phyloP scores from a whole-genome alignment of 148 eudicot species.

The Vaccinium vitisidaea region DNA sequence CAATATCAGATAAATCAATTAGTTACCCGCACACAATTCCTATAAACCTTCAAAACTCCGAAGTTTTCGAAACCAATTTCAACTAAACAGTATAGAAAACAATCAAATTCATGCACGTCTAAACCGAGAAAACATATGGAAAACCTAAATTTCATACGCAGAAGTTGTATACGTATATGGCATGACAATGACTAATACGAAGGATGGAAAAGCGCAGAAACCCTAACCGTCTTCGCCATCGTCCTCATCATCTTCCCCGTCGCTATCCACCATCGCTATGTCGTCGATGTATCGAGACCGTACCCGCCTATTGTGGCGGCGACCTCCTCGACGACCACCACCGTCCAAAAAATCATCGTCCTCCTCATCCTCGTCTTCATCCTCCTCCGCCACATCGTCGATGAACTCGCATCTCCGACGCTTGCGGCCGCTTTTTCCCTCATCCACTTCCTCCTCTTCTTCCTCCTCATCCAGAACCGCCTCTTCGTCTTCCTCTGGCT shows the following conservation, averaged over 20 bases:
- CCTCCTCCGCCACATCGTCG: constrained; percentile 76
- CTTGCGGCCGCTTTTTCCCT: constrained; percentile 34
- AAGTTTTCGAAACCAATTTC: not conserved
- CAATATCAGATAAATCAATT: not conserved
- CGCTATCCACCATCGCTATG: not conserved
- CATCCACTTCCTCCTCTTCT: constrained; percentile 35
- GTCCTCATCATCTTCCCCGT: constrained; percentile 87
- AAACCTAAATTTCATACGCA: not conserved
- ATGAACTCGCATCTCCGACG: constrained; percentile 54
- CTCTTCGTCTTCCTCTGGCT: constrained; percentile 49
- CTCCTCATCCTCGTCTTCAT: constrained; percentile 62
- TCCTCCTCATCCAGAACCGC: constrained; percentile 41
- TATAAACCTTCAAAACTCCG: not conserved
- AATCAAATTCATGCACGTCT: not conserved
- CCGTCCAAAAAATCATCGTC: constrained; percentile 31
- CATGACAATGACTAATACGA: not conserved
- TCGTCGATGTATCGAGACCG: constrained; percentile 49
- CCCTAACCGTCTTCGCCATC: constrained; percentile 78
- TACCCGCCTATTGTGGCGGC: constrained; percentile 16
- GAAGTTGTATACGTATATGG: not conserved
- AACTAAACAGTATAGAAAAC: not conserved
- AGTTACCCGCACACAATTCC: not conserved
- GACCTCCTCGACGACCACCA: constrained; percentile 18
- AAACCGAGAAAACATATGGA: not conserved
- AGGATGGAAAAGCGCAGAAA: not conserved